Percentiles rank a stretch among this genome's conserved stretches.
Evolutionary conservation across 345 rosid species (phyloP).

Genomic region (Gossypium sturtianum): DNA sequence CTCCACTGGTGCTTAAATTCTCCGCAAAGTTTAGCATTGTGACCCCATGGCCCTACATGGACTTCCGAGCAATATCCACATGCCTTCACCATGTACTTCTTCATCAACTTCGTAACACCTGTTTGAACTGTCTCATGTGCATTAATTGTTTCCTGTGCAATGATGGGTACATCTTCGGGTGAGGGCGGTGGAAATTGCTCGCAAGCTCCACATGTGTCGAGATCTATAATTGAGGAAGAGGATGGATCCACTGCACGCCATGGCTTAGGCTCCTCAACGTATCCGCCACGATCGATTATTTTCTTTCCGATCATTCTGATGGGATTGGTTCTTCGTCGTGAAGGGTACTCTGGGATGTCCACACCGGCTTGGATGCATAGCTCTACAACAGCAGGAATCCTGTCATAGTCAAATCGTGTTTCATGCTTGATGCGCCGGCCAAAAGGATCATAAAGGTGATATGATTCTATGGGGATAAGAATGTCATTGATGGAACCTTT

Average conservation of each 20-base stretch:
- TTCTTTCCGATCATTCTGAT: constrained; percentile 71
- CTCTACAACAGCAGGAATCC: constrained; percentile 85
- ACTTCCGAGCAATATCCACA: constrained; percentile 94
- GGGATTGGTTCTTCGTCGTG: constrained; percentile 67
- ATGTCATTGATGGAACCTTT: constrained; percentile 65
- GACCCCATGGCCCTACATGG: constrained; percentile 95
- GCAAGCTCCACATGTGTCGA: constrained; percentile 66
- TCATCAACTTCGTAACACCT: constrained; percentile 70
- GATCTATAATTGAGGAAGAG: constrained; percentile 48
- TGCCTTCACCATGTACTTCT: constrained; percentile 70
- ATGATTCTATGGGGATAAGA: constrained; percentile 77
- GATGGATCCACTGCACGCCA: constrained; percentile 33
- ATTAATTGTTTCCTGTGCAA: constrained; percentile 74
- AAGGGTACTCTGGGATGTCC: constrained; percentile 76
- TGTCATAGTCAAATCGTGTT: constrained; percentile 72
- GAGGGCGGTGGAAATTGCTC: constrained; percentile 47
- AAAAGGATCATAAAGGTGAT: constrained; percentile 84
- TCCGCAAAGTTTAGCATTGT: constrained; percentile 85
- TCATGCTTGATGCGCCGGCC: constrained; percentile 69
- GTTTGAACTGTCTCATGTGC: constrained; percentile 58
- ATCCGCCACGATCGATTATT: constrained; percentile 69
- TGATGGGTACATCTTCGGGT: constrained; percentile 44
- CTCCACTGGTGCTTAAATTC: constrained; percentile 92
- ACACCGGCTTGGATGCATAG: constrained; percentile 88
- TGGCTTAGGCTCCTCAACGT: constrained; percentile 48